Base-by-base conservation (phyloP, 2,329 filamentous ascomycete species). In the Capronia americana region DNA sequence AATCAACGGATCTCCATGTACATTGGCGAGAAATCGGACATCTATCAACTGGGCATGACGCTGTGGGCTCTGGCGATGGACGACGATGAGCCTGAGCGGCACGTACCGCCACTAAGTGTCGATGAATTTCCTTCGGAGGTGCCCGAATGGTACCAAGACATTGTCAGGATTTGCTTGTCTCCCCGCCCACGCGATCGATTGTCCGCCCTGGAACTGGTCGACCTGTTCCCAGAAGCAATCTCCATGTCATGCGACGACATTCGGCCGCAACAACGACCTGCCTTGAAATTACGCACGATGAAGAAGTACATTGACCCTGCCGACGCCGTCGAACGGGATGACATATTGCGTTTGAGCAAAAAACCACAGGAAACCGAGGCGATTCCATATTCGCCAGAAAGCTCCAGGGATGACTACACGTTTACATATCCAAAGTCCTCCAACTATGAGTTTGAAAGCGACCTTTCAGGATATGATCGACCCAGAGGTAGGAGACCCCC, bases 41-140 rank as follows among this genome's bases (percentile, higher is more conserved):
- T 99, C 1, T 99, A 91, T 74, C 95, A 99, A 78, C 85, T 98
- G 4, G 95, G 95, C 4, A 99, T 99, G 95, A 93, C 97, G 1
- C 81, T 99, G 2, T 99, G 94, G 92, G 92, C 92, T 24, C 81
- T 99, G 54, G 94, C 92, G 1, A 90, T 90, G 75, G 87, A 94
- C 71, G 87, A 93, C 63, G 94, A 98, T 74, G 94, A 98, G 74
- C 95, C 95, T 1, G 95, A 98, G 76, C 84, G 87, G 23, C 88
- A 91, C 66, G 86, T 85, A 50, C 86, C 92, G 23, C 93, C 93
- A 0, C 79, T 97, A 66, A 81, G 80, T 24, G 79, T 90, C 10
- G 79, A 83, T 4, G 75, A 77, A 28, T 79, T 87, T 5, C 85
- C 87, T 57, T 77, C 84, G 11, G 83, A 89, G 28, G 85, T 96